A percentile compares a stretch with the other conserved stretches of the same genome.
These are phyloP conservation scores for Beauveria pseudobassiana DNA, from an alignment of 2,329 filamentous ascomycete genomes.

Conservation along the genomic window DNA sequence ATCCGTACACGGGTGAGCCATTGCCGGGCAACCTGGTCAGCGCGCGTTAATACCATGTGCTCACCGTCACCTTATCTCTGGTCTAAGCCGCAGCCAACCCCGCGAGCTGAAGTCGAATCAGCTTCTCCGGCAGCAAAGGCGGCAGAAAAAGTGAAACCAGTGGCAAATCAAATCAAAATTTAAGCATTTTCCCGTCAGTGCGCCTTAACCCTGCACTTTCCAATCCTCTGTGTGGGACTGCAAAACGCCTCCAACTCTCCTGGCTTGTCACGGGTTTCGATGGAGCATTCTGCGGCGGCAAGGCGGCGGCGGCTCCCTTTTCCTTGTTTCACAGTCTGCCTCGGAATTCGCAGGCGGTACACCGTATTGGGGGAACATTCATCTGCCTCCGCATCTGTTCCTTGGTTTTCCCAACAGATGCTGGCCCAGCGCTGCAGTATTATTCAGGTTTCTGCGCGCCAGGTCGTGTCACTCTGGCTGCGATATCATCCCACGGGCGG, in stretches of 20 bases:
- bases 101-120: background rate
- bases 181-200: background rate
- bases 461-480: background rate
- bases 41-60: too few relatives aligned
- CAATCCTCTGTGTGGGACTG: background rate
- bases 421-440: background rate
- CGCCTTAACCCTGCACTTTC: background rate
- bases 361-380: background rate
- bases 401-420: background rate
- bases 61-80: too few relatives aligned
- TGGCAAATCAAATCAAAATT: background rate
- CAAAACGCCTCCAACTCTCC: background rate
- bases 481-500: conserved; percentile 1
- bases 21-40: too few relatives aligned
- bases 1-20: too few relatives aligned
- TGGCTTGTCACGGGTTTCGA: conserved; percentile 1
- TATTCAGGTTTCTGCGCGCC: background rate
- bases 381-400: background rate
- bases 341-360: background rate
- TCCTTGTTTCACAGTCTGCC: background rate
- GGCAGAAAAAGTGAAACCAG: background rate
- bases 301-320: background rate
- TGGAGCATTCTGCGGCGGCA: background rate
- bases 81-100: background rate
- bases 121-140: background rate